Evolutionary conservation across 106 monocot species (phyloP).

Genomic region (Chionographis japonica): DNA sequence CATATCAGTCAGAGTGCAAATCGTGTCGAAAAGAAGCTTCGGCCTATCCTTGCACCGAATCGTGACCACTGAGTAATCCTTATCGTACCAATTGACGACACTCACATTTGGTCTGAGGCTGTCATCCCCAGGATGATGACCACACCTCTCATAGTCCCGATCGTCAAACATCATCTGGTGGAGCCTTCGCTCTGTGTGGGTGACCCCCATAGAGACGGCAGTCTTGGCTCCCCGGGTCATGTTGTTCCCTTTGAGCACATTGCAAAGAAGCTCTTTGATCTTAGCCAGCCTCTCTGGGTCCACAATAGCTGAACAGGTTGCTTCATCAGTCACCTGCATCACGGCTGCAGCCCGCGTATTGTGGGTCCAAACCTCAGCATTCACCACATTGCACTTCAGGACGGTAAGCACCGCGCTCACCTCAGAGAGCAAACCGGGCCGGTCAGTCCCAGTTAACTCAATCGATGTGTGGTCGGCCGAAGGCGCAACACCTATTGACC

Average conservation of each 20-base stretch:
- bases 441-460: conserved; percentile 39
- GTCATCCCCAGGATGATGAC: conserved; percentile 10
- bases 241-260: conserved; percentile 41
- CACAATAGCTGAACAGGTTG: conserved; percentile 21
- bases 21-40: conserved; percentile 42
- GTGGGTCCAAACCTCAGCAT: conserved; percentile 50
- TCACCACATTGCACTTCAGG: conserved; percentile 41
- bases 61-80: conserved; percentile 51
- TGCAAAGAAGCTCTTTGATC: conserved; percentile 33
- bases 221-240: conserved; percentile 27
- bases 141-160: conserved; percentile 35
- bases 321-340: conserved; percentile 37
- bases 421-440: conserved; percentile 46
- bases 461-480: conserved; percentile 33
- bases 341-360: conserved; percentile 34
- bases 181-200: conserved; percentile 47
- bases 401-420: conserved; percentile 34
- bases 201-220: conserved; percentile 16
- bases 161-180: conserved; percentile 59
- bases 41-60: conserved; percentile 46
- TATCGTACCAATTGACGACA: conserved; percentile 38
- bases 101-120: conserved; percentile 32
- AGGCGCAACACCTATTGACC: conserved; percentile 29
- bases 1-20: conserved; percentile 53
- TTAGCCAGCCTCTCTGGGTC: conserved; percentile 32